A percentile compares a stretch with the other conserved stretches of the same genome.
Conservation (phyloP, 2,329 filamentous ascomycete genomes). For the Fusarium sp. region DNA sequence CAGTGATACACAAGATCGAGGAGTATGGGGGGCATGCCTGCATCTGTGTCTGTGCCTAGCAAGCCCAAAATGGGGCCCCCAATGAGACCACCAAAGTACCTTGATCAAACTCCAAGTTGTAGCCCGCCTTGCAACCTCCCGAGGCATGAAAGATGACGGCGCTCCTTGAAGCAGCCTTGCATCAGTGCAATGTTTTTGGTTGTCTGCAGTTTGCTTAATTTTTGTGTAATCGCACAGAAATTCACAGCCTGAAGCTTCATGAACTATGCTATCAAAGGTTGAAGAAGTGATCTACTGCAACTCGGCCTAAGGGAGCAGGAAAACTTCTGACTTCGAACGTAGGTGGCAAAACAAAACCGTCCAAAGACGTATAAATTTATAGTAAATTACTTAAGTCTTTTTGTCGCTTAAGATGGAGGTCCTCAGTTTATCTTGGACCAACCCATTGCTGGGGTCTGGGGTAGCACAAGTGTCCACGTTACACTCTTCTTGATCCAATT, state of each 20-base stretch:
- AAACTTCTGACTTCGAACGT: background rate
- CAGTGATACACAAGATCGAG: constrained; percentile 26
- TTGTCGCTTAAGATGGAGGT: background rate
- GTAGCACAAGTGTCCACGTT: constrained; percentile 25
- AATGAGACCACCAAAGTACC: constrained; percentile 19
- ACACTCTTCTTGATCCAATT: constrained; percentile 13
- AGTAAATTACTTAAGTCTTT: background rate
- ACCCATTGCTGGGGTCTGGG: background rate
- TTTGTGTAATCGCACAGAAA: background rate
- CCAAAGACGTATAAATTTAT: too few species aligned
- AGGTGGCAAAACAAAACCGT: background rate
- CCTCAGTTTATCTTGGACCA: background rate
- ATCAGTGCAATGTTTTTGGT: background rate
- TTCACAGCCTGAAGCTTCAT: background rate
- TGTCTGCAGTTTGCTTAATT: background rate
- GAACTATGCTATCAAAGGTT: background rate
- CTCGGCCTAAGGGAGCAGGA: background rate
- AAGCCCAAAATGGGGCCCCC: constrained; percentile 18
- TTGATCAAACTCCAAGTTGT: background rate
- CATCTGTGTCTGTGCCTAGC: constrained; percentile 12
- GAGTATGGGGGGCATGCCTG: constrained; percentile 22
- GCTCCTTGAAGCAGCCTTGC: background rate
- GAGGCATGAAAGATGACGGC: background rate
- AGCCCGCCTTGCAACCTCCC: background rate
- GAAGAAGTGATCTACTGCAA: constrained; percentile 11